Conservation (phyloP, 345 rosid species). For the Syzygium grande region DNA sequence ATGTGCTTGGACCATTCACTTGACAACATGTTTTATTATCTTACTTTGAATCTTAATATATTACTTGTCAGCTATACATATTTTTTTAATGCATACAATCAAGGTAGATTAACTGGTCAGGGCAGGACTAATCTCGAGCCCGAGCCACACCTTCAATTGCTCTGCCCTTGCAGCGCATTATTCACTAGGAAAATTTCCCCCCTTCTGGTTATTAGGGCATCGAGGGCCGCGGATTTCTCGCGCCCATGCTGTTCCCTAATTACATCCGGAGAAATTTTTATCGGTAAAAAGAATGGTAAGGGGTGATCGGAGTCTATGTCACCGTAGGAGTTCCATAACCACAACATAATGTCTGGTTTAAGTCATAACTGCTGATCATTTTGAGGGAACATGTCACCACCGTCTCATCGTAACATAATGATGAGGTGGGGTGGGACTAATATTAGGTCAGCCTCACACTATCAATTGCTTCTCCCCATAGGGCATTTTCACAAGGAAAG, state of each 20-base stretch:
- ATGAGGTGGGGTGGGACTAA: not conserved
- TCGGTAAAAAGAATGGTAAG: not conserved
- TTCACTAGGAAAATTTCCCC: not conserved
- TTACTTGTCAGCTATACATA: too few species aligned
- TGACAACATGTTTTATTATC: too few species aligned
- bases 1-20: too few species aligned
- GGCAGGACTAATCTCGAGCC: too few species aligned
- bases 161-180: too few species aligned
- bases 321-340: not conserved
- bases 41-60: too few species aligned
- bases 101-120: too few species aligned
- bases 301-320: not conserved
- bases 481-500: not conserved
- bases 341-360: fast-evolving
- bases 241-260: fast-evolving
- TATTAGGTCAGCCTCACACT: not conserved
- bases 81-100: too few species aligned
- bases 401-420: not conserved
- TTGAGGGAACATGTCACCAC: not conserved
- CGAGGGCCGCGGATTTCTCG: too few species aligned
- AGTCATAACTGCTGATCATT: not conserved
- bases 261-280: not conserved
- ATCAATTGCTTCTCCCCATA: fast-evolving
- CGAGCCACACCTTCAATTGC: too few species aligned
- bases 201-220: not conserved